Conservation (phyloP, 2,329 filamentous ascomycete species). For the Trichothecium roseum region DNA sequence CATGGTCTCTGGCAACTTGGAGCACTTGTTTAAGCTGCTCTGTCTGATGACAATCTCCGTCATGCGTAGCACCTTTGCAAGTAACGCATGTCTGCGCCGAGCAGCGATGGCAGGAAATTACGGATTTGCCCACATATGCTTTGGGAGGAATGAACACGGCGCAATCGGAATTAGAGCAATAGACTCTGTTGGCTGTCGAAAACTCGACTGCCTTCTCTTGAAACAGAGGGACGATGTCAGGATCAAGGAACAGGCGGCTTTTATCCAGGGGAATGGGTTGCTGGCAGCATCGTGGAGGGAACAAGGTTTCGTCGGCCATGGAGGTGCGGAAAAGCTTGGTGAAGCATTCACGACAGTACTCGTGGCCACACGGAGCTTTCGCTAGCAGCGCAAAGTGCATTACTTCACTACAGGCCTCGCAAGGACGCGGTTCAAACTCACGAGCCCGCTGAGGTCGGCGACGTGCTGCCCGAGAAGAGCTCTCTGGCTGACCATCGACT, state of each 20-base stretch:
- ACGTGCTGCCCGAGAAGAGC: no score
- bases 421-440: no score
- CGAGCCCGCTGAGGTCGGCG: no score
- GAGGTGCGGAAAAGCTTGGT: conserved; percentile 29
- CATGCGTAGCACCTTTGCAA: conserved; percentile 38
- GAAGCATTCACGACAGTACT: conserved; percentile 42
- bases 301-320: conserved; percentile 37
- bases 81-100: conserved; percentile 30
- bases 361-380: conserved; percentile 20
- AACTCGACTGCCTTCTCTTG: conserved; percentile 36
- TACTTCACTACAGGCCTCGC: not conserved
- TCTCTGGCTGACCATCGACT: no score
- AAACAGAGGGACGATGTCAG: conserved; percentile 23
- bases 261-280: conserved; percentile 25
- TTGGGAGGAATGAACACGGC: conserved; percentile 1
- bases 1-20: conserved; percentile 24
- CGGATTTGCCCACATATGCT: conserved; percentile 17
- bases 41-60: conserved; percentile 37
- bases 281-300: conserved; percentile 44
- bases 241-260: conserved; percentile 23
- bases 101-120: conserved; percentile 34
- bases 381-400: not conserved
- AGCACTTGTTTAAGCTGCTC: conserved; percentile 25
- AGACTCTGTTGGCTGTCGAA: conserved; percentile 34
- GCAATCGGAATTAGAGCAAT: conserved; percentile 29